phyloP scores from a whole-genome alignment of 2,329 filamentous ascomycete species.

The Talaromyces sp. region DNA sequence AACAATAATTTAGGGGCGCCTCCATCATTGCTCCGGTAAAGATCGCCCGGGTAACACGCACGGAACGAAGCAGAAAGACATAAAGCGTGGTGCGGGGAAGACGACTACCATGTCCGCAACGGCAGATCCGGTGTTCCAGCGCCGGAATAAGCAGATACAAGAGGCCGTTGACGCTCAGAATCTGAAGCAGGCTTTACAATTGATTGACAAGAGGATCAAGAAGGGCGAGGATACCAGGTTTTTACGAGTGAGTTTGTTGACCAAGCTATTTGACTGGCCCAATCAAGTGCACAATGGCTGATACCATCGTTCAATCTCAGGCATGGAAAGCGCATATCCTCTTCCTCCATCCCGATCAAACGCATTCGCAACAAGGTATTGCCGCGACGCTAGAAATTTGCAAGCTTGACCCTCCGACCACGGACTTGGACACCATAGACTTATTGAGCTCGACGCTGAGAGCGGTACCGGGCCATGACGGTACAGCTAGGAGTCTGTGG shows the following conservation, averaged over 20 bases:
- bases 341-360: constrained; percentile 40
- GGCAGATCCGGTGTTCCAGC: constrained; percentile 41
- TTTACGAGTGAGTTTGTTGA: constrained; percentile 31
- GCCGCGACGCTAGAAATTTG: constrained; percentile 44
- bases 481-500: constrained; percentile 41
- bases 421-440: constrained; percentile 45
- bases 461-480: constrained; percentile 33
- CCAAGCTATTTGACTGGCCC: background rate
- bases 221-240: constrained; percentile 50
- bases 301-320: constrained; percentile 23
- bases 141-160: constrained; percentile 49
- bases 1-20: background rate
- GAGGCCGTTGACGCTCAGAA: constrained; percentile 49
- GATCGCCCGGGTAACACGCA: background rate
- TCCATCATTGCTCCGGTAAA: background rate
- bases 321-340: constrained; percentile 45
- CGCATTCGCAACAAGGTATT: constrained; percentile 42
- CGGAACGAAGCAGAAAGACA: background rate
- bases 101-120: constrained; percentile 30
- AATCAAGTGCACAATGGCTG: background rate
- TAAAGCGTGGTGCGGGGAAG: constrained; percentile 16
- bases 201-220: constrained; percentile 53
- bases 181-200: constrained; percentile 49
- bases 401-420: constrained; percentile 40
- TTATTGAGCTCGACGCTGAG: constrained; percentile 42